Conservation (phyloP, 176 grass and related monocot genomes). For the Neostapfia colusana region DNA sequence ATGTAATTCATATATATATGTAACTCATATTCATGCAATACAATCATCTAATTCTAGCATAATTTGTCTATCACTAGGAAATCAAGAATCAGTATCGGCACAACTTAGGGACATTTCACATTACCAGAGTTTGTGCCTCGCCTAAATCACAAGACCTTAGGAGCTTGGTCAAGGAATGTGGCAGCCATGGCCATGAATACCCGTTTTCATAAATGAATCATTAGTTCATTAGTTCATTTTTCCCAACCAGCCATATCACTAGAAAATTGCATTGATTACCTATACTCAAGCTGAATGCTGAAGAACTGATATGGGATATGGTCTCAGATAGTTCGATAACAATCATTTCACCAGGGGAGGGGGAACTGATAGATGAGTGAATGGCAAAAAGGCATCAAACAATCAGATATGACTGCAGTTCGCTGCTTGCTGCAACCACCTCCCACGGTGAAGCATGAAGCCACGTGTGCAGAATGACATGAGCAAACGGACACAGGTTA, state of each 20-base stretch:
- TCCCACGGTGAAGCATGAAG: background rate
- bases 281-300: background rate
- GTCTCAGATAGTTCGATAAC: background rate
- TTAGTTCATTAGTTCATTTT: background rate
- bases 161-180: background rate
- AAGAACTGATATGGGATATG: background rate
- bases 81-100: background rate
- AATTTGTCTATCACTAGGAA: too few relatives aligned
- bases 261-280: background rate
- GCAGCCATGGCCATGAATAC: background rate
- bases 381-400: background rate
- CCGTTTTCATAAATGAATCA: background rate
- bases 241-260: background rate
- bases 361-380: background rate
- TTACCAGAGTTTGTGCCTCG: background rate
- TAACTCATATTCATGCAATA: too few relatives aligned
- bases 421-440: background rate
- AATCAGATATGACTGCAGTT: background rate
- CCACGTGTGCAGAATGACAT: background rate
- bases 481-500: background rate
- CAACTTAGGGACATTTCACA: background rate
- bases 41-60: too few relatives aligned
- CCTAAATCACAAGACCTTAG: background rate
- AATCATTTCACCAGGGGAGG: background rate
- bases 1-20: too few relatives aligned